Conservation (phyloP, 2,329 filamentous ascomycete species). For the Oidium heveae region DNA sequence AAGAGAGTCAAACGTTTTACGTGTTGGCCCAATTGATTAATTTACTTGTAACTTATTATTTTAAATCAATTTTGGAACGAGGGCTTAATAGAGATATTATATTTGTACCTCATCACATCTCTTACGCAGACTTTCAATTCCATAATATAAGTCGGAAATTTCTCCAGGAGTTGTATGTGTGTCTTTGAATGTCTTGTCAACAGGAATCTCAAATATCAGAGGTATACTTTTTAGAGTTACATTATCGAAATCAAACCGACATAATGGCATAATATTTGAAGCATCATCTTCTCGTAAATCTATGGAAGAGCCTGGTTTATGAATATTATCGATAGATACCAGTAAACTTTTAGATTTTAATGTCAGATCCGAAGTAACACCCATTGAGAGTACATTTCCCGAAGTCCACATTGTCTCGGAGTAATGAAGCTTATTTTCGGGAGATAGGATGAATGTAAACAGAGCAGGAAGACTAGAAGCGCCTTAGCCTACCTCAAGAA, state of each 20-base stretch:
- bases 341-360: conserved; percentile 7
- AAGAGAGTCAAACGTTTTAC: conserved; percentile 1
- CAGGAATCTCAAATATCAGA: background rate
- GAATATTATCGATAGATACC: conserved; percentile 28
- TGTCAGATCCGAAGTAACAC: background rate
- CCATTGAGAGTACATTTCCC: conserved; percentile 25
- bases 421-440: conserved; percentile 23
- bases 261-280: conserved; percentile 1
- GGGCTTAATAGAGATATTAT: too few species aligned
- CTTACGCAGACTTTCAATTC: conserved; percentile 13
- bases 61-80: background rate
- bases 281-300: conserved; percentile 9
- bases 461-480: conserved; percentile 29
- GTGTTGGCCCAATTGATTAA: conserved; percentile 1
- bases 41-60: background rate
- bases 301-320: conserved; percentile 23
- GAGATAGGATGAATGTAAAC: conserved; percentile 34
- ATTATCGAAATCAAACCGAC: conserved; percentile 1
- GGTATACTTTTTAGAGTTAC: background rate
- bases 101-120: conserved; percentile 5
- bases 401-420: conserved; percentile 26
- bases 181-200: background rate
- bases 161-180: conserved; percentile 6
- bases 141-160: conserved; percentile 17
- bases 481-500: background rate